Base-by-base conservation (phyloP, 1,284 basidiomycete species). In the Mycena sp. region DNA sequence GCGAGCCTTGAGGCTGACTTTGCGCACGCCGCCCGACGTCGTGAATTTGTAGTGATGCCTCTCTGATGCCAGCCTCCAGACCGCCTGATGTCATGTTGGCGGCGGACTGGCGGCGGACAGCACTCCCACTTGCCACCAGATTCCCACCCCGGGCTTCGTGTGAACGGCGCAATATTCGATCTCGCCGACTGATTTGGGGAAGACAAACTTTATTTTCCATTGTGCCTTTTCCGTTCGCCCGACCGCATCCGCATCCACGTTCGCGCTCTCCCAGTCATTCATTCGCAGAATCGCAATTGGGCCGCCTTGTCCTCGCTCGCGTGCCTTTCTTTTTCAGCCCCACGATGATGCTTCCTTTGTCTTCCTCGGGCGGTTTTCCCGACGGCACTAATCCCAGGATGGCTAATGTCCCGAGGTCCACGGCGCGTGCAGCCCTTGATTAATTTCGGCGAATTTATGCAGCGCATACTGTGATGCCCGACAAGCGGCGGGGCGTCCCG, bases 1-100 rank as follows among this genome's bases (percentile, higher is more conserved):
- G 52, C 59, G 53, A 61, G 59, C 59, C 59, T 61, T 52, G 59
- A 61, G 59, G 59, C 59, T 52, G 59, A 61, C 40, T 55, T 50
- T 46, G 45, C 58, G 51, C 59, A 49, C 55, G 55, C 45, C 7
- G 44, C 38, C 30, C 37, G 32, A 48, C 26, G 29, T 46, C n/a
- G 40, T 16, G 28, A 51, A 57, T 57, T 48, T 58, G 40, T n/a
- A 38, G n/a, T 59, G 49, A 59, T 58, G 37, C n/a, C n/a, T n/a
- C n/a, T n/a, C n/a, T n/a, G n/a, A n/a, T n/a, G n/a, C n/a, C n/a
- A n/a, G n/a, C n/a, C n/a, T n/a, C n/a, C n/a, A n/a, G n/a, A n/a
- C n/a, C n/a, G n/a, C n/a, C n/a, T n/a, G n/a, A n/a, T n/a, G n/a
- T n/a, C n/a, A n/a, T n/a, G n/a, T n/a, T n/a, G n/a, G n/a, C n/a